Conservation (phyloP, 2,329 filamentous ascomycete species). For the Xylariales sp. region DNA sequence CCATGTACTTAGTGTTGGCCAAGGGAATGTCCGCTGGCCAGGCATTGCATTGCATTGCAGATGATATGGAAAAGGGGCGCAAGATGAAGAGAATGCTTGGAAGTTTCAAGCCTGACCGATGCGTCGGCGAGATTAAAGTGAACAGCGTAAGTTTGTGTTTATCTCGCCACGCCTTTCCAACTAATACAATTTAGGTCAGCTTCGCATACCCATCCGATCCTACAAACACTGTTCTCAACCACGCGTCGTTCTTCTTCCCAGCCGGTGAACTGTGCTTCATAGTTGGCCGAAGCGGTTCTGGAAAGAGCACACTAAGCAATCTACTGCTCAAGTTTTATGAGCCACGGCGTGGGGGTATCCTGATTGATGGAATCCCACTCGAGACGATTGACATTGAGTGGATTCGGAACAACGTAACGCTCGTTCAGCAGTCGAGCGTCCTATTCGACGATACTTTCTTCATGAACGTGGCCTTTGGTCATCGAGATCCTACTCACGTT, state of each 20-base stretch:
- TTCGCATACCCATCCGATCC: slow-evolving; percentile 77
- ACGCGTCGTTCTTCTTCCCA: slow-evolving; percentile 64
- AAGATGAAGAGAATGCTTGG: slow-evolving; percentile 26
- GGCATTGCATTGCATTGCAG: slow-evolving; percentile 47
- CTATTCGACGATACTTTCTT: slow-evolving; percentile 79
- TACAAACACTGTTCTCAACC: slow-evolving; percentile 52
- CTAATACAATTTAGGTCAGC: slow-evolving; percentile 51
- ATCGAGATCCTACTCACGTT: slow-evolving; percentile 41
- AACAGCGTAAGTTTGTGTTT: slow-evolving; percentile 49
- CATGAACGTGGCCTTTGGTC: slow-evolving; percentile 73
- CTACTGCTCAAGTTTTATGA: slow-evolving; percentile 75
- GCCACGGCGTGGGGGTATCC: slow-evolving; percentile 58
- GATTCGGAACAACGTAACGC: slow-evolving; percentile 71
- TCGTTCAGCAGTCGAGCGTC: slow-evolving; percentile 77
- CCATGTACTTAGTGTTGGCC: slow-evolving; percentile 70
- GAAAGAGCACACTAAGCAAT: slow-evolving; percentile 84
- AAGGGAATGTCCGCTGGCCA: slow-evolving; percentile 74
- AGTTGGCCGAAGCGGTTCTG: slow-evolving; percentile 81
- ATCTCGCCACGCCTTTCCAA: not conserved
- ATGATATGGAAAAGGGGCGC: slow-evolving; percentile 23
- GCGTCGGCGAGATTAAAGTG: slow-evolving; percentile 65
- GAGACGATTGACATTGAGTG: slow-evolving; percentile 61
- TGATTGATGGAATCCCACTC: slow-evolving; percentile 62
- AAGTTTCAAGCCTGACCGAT: slow-evolving; percentile 34
- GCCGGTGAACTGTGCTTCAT: slow-evolving; percentile 73